These are phyloP conservation scores for Patellifolia procumbens DNA, from an alignment of 179 eudicot species.

Conservation along the genomic window DNA sequence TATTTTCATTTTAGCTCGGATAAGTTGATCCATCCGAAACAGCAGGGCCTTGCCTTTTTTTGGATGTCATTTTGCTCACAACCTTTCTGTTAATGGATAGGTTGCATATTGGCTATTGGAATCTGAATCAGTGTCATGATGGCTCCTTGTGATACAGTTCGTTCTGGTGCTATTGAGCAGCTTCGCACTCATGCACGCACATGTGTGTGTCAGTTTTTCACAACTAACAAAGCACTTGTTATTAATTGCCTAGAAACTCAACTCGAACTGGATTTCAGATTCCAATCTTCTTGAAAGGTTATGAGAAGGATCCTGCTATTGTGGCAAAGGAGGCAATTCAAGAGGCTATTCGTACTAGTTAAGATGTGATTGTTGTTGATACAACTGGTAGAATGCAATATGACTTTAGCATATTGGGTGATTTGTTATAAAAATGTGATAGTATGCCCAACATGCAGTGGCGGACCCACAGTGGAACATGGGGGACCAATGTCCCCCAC, in stretches of 20 bases:
- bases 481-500: too few species aligned
- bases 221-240: not conserved
- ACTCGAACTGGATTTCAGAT: slow-evolving; percentile 44
- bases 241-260: slow-evolving; percentile 10
- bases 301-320: slow-evolving; percentile 96
- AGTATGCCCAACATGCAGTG: too few species aligned
- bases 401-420: too few species aligned
- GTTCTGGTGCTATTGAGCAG: slow-evolving; percentile 99
- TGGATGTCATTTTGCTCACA: slow-evolving; percentile 13
- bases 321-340: slow-evolving; percentile 98
- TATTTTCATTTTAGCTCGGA: too few species aligned
- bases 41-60: too few species aligned
- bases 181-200: slow-evolving; percentile 95
- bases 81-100: slow-evolving; percentile 37
- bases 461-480: too few species aligned
- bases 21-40: too few species aligned
- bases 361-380: slow-evolving; percentile 97
- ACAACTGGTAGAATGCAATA: slow-evolving; percentile 99
- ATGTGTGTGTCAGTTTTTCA: slow-evolving; percentile 17
- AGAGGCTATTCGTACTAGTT: slow-evolving; percentile 82
- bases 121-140: slow-evolving; percentile 88
- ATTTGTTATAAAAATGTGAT: too few species aligned
- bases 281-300: slow-evolving; percentile 97
- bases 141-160: slow-evolving; percentile 99
- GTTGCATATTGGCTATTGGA: slow-evolving; percentile 97